Base-by-base conservation (phyloP, 2,329 filamentous ascomycete genomes). In the Neobulgaria alba region DNA sequence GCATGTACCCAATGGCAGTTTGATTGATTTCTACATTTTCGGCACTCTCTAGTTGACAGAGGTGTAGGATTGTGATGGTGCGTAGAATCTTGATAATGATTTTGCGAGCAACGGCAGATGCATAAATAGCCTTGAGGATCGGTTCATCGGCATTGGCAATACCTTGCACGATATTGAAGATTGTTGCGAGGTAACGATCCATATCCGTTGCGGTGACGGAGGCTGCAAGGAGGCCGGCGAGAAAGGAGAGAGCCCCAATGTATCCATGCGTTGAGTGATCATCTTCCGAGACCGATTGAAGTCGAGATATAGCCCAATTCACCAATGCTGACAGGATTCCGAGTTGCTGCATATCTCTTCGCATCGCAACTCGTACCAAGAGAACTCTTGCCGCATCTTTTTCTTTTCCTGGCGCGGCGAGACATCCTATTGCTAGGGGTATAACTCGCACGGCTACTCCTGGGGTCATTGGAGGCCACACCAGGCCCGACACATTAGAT, bases 331-430 rank as follows among this genome's bases (percentile, higher is more conserved):
- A 64, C 23, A 92, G 67, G 3, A 96, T 66, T 0, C 82, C 79
- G 8, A 89, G 64, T 37, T 75, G 67, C 61, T 90, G 85, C 86
- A 96, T 95, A 59, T 98, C 92, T 34, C 77, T 78, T 12, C 92
- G 77, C 59, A 89, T 78, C n/a, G 81, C 77, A 33, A 95, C 69
- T 33, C 88, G 76, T 14, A 94, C 85, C 5, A 98, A 69, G 17
- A 96, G 69, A 2, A 77, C 71, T 44, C 82, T 87, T n/a, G 92
- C 89, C 8, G 88, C 87, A 61, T 92, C 86, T 42, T 85, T 77
- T 58, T 95, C 90, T 54, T 94, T 95, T 0, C 89, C 87, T 0
- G 90, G 73, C 1, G 75, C 77, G 4, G 75, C 67, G 12, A 96
- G 72, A 56, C 87, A 85, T 42, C 74, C 71, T 39, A 87, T 66